Evolutionary conservation across 2,329 filamentous ascomycete genomes (phyloP).

Genomic region (Ascochyta viciae-villosae): DNA sequence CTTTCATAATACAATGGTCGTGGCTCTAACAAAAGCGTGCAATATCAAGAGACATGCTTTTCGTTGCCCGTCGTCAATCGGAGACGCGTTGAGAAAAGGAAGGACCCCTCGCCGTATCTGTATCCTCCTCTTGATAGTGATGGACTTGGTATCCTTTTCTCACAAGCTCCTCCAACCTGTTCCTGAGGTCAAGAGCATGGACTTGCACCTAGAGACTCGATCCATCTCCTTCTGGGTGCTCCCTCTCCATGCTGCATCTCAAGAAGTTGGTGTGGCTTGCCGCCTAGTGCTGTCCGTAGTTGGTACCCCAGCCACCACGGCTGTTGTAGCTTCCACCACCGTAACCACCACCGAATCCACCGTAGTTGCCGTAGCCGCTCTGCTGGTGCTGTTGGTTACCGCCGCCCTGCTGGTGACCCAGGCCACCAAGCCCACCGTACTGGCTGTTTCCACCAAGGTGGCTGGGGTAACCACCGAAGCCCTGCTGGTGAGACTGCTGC

Average conservation of each 20-base stretch:
- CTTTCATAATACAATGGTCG: conserved; percentile 45
- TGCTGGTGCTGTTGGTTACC: conserved; percentile 48
- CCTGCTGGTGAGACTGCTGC: conserved; percentile 64
- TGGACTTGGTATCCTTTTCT: conserved; percentile 36
- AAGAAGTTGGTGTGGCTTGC: background rate
- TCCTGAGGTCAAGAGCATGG: conserved; percentile 4
- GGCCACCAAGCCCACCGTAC: conserved; percentile 62
- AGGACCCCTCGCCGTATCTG: conserved; percentile 34
- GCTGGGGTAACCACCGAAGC: conserved; percentile 63
- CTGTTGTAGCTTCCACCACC: conserved; percentile 50
- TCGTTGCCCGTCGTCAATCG: conserved; percentile 30
- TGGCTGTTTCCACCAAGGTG: conserved; percentile 56
- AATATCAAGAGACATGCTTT: conserved; percentile 36
- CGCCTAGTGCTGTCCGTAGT: conserved; percentile 52
- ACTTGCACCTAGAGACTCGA: background rate
- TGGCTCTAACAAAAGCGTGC: conserved; percentile 29
- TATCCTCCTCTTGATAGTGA: conserved; percentile 19
- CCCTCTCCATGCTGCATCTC: conserved; percentile 8
- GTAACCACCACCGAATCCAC: conserved; percentile 50
- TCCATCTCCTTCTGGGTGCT: background rate
- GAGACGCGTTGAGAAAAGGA: conserved; percentile 26
- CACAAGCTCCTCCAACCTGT: conserved; percentile 9
- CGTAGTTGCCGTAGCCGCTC: conserved; percentile 53
- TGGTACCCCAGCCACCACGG: conserved; percentile 59
- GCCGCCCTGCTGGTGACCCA: conserved; percentile 57